phyloP scores from a whole-genome alignment of 805 yeast species.

The Pichia occidentalis region DNA sequence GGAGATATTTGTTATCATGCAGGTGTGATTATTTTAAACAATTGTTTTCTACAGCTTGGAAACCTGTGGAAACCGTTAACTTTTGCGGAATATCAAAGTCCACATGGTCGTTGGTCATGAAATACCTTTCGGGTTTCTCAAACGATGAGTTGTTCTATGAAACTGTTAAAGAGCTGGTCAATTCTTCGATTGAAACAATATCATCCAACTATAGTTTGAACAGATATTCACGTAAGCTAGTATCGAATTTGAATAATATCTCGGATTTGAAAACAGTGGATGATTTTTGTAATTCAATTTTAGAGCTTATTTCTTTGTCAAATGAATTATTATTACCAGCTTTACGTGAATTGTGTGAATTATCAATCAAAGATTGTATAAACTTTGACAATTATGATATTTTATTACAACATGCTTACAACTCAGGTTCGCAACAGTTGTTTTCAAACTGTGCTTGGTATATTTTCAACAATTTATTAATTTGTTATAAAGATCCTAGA shows the following conservation, averaged over 20 bases:
- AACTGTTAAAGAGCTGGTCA: slow-evolving; percentile 11
- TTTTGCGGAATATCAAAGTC: slow-evolving; percentile 37
- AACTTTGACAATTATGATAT: slow-evolving; percentile 52
- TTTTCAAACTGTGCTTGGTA: slow-evolving; percentile 61
- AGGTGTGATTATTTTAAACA: slow-evolving; percentile 63
- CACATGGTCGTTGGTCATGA: slow-evolving; percentile 45
- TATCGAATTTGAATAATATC: not conserved
- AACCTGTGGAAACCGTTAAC: slow-evolving; percentile 5
- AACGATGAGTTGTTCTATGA: slow-evolving; percentile 36
- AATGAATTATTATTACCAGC: slow-evolving; percentile 59
- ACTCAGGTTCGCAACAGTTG: slow-evolving; percentile 46
- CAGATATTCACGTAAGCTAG: not conserved
- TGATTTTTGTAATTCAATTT: slow-evolving; percentile 44
- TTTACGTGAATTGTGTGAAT: slow-evolving; percentile 56
- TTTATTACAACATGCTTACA: slow-evolving; percentile 48
- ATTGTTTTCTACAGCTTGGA: slow-evolving; percentile 52
- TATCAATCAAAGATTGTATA: slow-evolving; percentile 49
- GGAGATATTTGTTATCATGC: slow-evolving; percentile 45
- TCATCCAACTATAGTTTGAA: not conserved
- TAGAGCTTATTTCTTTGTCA: slow-evolving; percentile 54
- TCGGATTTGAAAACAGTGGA: slow-evolving; percentile 14
- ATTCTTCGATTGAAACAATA: not conserved
- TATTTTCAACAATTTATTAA: slow-evolving; percentile 57
- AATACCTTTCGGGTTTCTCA: slow-evolving; percentile 51
- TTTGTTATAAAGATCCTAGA: slow-evolving; percentile 44